These are phyloP conservation scores for Penicillium sp. DNA, from an alignment of 2,329 filamentous ascomycete genomes.

Conservation along the genomic window DNA sequence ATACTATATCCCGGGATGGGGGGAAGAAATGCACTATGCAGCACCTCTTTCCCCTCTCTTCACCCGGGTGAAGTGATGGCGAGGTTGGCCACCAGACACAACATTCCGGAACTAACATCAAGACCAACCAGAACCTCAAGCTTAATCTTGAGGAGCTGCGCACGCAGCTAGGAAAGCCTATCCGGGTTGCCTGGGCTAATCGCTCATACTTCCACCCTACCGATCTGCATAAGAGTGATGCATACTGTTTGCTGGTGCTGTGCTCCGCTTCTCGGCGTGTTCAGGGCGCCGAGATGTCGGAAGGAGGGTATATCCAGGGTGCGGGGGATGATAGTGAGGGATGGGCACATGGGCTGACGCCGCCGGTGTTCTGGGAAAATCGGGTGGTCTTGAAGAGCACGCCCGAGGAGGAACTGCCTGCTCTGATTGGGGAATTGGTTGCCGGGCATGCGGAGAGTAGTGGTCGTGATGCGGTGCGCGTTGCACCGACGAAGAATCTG, in stretches of 20 bases:
- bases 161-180: slow-evolving; percentile 67
- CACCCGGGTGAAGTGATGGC: slow-evolving; percentile 7
- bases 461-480: slow-evolving; percentile 30
- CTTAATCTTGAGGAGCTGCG: slow-evolving; percentile 62
- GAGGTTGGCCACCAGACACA: slow-evolving; percentile 4
- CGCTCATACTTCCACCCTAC: slow-evolving; percentile 63
- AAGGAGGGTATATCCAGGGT: slow-evolving; percentile 85
- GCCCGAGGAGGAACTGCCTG: slow-evolving; percentile 66
- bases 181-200: slow-evolving; percentile 80
- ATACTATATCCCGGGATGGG: neutral
- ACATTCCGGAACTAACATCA: neutral
- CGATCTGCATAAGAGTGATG: slow-evolving; percentile 49
- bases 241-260: slow-evolving; percentile 75
- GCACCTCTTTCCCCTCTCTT: neutral
- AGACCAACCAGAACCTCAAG: slow-evolving; percentile 58
- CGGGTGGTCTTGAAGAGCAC: slow-evolving; percentile 63
- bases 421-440: slow-evolving; percentile 53
- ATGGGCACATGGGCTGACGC: slow-evolving; percentile 82
- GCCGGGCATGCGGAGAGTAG: slow-evolving; percentile 26
- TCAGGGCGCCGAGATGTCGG: slow-evolving; percentile 68
- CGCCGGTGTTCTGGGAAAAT: slow-evolving; percentile 78
- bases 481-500: slow-evolving; percentile 45
- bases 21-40: too few species aligned
- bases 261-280: slow-evolving; percentile 82
- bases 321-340: slow-evolving; percentile 94